Base-by-base conservation (phyloP, 176 grass and related monocot species). In the Alopecurus myosuroides region DNA sequence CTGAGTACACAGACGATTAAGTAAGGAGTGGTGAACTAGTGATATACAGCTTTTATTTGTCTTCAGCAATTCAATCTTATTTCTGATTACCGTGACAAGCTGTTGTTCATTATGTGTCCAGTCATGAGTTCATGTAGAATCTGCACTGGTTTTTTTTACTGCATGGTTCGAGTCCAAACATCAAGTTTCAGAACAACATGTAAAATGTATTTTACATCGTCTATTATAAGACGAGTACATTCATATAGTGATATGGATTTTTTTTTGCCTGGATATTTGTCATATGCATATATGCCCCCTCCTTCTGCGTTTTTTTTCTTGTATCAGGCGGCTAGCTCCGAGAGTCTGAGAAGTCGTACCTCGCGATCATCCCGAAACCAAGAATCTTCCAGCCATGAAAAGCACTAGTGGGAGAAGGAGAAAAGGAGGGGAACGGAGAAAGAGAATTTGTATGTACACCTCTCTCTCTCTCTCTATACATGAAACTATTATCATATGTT, bases 331-430 rank as follows among this genome's bases (percentile, higher is more conserved):
- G 55, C 28, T 56, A 65, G 41, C 77, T 81, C 62, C 22, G 9
- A n/a, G n/a, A n/a, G n/a, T n/a, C n/a, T n/a, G n/a, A 83, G 84
- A 87, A 68, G 67, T 83, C 80, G 73, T 85, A 50, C 78, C 64
- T 81, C 69, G 44, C 50, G 77, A 69, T 85, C 76, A 70, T 85
- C 61, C 67, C 45, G 78, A 50, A 85, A 62, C 58, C 85, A 79
- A 89, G 89, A 91, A 87, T 88, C 86, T 88, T 88, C 82, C 90
- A 85, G 90, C 85, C 86, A 86, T 92, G 86, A 82, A 88, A 92
- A 85, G 78, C 81, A 88, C 85, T 88, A 85, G 53, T 28, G 44
- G 53, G 39, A 81, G 45, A 80, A 44, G 56, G 49, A 81, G 25
- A 45, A 57, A 18, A 86, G 30, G 35, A 30, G 57, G n/a, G 68